Conservation (phyloP, 805 yeast species). For the Komagataella populi region DNA sequence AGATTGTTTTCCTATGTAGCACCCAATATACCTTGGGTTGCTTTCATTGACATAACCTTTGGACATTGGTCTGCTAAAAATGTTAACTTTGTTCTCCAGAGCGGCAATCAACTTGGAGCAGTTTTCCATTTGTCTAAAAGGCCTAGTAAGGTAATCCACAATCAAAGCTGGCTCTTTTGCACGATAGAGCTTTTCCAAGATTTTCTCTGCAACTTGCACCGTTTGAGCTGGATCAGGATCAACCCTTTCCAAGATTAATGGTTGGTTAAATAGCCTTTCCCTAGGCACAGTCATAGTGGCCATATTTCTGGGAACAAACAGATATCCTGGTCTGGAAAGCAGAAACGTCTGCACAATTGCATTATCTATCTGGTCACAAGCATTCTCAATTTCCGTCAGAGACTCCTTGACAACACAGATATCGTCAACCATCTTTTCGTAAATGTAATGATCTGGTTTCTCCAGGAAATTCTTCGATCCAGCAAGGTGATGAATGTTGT, state of each 20-base stretch:
- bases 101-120: slow-evolving; percentile 13
- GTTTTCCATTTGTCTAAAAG: slow-evolving; percentile 15
- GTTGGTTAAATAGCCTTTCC: slow-evolving; percentile 5
- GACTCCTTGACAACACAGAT: slow-evolving; percentile 43
- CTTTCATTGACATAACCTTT: slow-evolving; percentile 19
- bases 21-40: slow-evolving; percentile 13
- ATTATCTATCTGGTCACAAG: slow-evolving; percentile 51
- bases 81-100: slow-evolving; percentile 17
- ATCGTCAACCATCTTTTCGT: slow-evolving; percentile 45
- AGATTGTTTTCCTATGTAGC: neutral
- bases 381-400: slow-evolving; percentile 28
- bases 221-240: slow-evolving; percentile 6
- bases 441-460: slow-evolving; percentile 53
- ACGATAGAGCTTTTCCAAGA: slow-evolving; percentile 36
- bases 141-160: slow-evolving; percentile 43
- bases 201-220: slow-evolving; percentile 23
- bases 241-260: neutral
- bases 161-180: slow-evolving; percentile 51
- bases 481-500: slow-evolving; percentile 46
- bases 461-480: slow-evolving; percentile 32
- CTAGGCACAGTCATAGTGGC: slow-evolving; percentile 6
- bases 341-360: slow-evolving; percentile 42
- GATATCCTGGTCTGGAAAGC: slow-evolving; percentile 67
- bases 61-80: slow-evolving; percentile 19
- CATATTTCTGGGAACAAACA: slow-evolving; percentile 65